Conservation (phyloP, 2,329 filamentous ascomycete genomes). For the Colletotrichum echinochloae region DNA sequence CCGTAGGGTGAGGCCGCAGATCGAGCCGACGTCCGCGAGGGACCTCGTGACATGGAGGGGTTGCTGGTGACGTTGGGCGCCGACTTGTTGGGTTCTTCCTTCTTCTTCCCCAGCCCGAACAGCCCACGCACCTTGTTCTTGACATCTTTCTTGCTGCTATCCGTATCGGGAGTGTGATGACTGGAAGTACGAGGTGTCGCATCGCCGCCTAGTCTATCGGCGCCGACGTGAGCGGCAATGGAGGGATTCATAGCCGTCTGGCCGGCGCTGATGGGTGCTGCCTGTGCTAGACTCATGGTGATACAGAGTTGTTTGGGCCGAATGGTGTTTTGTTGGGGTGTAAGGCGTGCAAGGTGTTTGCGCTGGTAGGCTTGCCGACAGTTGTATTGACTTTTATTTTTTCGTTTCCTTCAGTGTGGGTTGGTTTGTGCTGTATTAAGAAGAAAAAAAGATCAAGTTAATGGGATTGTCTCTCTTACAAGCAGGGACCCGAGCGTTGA, state of each 20-base stretch:
- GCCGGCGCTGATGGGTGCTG: constrained; percentile 45
- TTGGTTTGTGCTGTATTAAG: neutral
- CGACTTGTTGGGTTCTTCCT: constrained; percentile 59
- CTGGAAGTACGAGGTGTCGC: constrained; percentile 50
- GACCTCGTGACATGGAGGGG: constrained; percentile 45
- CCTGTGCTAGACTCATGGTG: constrained; percentile 47
- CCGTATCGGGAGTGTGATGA: constrained; percentile 47
- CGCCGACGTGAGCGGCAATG: constrained; percentile 46
- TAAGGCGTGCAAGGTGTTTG: neutral
- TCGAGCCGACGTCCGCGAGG: constrained; percentile 52
- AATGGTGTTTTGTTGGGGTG: constrained; percentile 1
- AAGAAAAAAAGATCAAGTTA: constrained; percentile 16
- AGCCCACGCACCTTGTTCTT: constrained; percentile 67
- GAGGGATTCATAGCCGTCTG: constrained; percentile 45
- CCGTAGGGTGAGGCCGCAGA: constrained; percentile 57
- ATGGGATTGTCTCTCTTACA: constrained; percentile 21
- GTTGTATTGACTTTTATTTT: neutral
- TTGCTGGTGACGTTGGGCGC: constrained; percentile 48
- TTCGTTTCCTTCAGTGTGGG: neutral
- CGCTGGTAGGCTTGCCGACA: constrained; percentile 17
- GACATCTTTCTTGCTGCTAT: constrained; percentile 63
- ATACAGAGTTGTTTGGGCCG: constrained; percentile 9
- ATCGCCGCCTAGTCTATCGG: constrained; percentile 47
- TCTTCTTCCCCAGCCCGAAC: constrained; percentile 74
- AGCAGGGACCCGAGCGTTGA: constrained; percentile 33